These are phyloP conservation scores for Aureobasidium sp. DNA, from an alignment of 2,329 filamentous ascomycete genomes.

Conservation along the genomic window DNA sequence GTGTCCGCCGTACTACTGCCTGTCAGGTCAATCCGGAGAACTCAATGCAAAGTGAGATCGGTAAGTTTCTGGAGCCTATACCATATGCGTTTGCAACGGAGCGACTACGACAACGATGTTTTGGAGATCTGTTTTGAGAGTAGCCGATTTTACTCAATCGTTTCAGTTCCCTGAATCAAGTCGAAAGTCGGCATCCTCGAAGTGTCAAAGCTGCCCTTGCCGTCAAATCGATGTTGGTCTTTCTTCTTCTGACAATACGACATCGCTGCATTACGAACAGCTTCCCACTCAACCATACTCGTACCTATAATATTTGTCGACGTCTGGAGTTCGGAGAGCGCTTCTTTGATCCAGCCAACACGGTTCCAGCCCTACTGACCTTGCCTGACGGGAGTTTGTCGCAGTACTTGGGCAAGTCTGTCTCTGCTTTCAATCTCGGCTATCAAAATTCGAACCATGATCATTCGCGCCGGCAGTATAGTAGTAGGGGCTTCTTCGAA, in stretches of 20 bases:
- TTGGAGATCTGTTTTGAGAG: neutral
- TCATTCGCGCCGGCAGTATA: neutral
- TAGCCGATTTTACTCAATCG: neutral
- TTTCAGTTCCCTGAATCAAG: neutral
- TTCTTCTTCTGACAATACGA: conserved; percentile 6
- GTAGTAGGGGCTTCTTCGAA: neutral
- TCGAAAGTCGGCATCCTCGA: neutral
- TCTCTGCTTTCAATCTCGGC: neutral
- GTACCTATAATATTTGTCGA: neutral
- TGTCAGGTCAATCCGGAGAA: conserved; percentile 47
- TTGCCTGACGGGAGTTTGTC: neutral
- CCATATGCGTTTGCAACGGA: conserved; percentile 48
- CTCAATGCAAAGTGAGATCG: conserved; percentile 33
- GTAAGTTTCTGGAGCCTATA: conserved; percentile 42
- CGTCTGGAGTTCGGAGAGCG: neutral
- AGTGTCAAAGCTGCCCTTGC: neutral
- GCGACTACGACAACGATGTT: conserved; percentile 32
- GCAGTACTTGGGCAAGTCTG: neutral
- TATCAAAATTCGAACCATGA: neutral
- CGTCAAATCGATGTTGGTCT: conserved; percentile 6
- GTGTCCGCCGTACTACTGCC: conserved; percentile 50
- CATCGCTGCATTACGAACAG: conserved; percentile 1
- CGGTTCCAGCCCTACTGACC: neutral
- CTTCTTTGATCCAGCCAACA: conserved; percentile 3
- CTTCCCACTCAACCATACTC: neutral